Conservation (phyloP, 495 filamentous ascomycete genomes). For the Bacidia gigantensis region DNA sequence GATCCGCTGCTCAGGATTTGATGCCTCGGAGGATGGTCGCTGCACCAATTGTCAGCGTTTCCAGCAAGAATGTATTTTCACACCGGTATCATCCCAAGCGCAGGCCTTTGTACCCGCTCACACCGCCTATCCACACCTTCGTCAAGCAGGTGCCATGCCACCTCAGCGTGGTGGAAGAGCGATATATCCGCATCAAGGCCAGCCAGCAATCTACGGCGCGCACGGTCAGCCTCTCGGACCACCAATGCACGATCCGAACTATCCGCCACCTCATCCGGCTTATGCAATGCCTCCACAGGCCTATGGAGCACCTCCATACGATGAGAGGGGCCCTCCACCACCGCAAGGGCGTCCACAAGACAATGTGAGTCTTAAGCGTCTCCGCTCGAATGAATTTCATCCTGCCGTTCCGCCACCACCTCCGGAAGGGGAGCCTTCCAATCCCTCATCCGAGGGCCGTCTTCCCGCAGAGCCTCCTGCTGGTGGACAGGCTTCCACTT, state of each 20-base stretch:
- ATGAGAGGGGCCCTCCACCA: constrained; percentile 21
- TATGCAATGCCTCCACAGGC: constrained; percentile 27
- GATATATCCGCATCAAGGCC: constrained; percentile 26
- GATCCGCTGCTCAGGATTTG: constrained; percentile 80
- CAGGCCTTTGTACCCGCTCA: constrained; percentile 77
- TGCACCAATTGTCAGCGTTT: constrained; percentile 72
- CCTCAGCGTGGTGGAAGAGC: constrained; percentile 29
- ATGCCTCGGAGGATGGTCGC: constrained; percentile 59
- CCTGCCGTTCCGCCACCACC: constrained; percentile 17
- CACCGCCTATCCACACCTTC: constrained; percentile 50
- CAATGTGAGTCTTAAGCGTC: constrained; percentile 33
- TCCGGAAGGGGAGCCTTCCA: constrained; percentile 6
- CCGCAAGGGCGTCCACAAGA: constrained; percentile 25
- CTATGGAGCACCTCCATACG: constrained; percentile 21
- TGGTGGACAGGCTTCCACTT: constrained; percentile 22
- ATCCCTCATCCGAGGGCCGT: constrained; percentile 6
- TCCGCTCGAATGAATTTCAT: constrained; percentile 20
- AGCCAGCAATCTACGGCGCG: constrained; percentile 48
- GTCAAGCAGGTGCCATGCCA: constrained; percentile 30
- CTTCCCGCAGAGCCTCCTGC: constrained; percentile 13
- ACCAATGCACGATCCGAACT: constrained; percentile 36
- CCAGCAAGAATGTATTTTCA: constrained; percentile 78
- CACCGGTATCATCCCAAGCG: constrained; percentile 67
- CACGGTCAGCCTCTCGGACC: constrained; percentile 59
- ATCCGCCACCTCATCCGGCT: constrained; percentile 34